A percentile compares a stretch with the other conserved stretches of the same genome.
Evolutionary conservation across 352 stramenopile species (phyloP).

Genomic region (Phytophthora brassicae): DNA sequence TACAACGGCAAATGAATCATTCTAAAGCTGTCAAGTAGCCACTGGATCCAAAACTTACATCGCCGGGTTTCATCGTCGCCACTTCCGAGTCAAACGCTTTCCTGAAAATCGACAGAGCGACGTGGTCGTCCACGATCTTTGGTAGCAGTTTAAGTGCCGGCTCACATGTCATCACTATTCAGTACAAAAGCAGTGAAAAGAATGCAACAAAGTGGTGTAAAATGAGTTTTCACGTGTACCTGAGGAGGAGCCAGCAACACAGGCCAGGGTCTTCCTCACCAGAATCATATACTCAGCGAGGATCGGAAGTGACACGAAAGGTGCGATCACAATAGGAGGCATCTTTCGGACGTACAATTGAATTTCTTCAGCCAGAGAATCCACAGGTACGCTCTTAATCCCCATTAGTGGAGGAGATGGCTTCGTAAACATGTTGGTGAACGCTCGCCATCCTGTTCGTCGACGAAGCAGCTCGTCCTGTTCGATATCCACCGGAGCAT

Average conservation of each 20-base stretch:
- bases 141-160: conserved; percentile 70
- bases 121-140: conserved; percentile 70
- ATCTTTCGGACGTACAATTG: conserved; percentile 55
- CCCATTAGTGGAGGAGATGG: conserved; percentile 52
- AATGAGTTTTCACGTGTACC: conserved; percentile 21
- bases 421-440: conserved; percentile 67
- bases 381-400: conserved; percentile 68
- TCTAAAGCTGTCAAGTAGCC: too few relatives aligned
- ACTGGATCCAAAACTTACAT: conserved; percentile 48
- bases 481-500: conserved; percentile 68
- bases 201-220: not conserved
- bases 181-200: not conserved
- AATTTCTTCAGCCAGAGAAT: conserved; percentile 49
- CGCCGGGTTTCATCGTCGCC: conserved; percentile 34
- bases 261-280: conserved; percentile 59
- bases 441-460: conserved; percentile 68
- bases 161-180: conserved; percentile 55
- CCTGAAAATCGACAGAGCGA: conserved; percentile 62
- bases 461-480: conserved; percentile 71
- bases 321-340: conserved; percentile 66
- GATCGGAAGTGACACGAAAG: conserved; percentile 65
- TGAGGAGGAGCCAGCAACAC: conserved; percentile 37
- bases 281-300: conserved; percentile 72
- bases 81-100: conserved; percentile 63
- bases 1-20: not conserved